Evolutionary conservation across 352 stramenopile species (phyloP), one percentile per base, ranked within the genome.

Genomic region (Halophytophthora polymorphica): DNA sequence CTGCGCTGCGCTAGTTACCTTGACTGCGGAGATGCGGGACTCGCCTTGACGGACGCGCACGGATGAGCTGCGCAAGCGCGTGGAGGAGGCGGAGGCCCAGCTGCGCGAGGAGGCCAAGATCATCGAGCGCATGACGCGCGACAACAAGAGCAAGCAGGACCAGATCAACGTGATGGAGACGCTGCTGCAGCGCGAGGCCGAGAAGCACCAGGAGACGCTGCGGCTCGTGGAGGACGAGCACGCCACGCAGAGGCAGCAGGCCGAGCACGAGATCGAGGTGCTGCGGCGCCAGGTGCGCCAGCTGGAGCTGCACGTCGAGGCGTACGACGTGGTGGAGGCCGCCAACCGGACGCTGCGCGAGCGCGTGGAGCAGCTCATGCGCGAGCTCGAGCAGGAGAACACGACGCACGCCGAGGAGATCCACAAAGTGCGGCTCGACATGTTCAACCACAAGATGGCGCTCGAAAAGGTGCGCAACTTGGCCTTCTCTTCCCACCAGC

Each of bases 371-470:
- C 63, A 68, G 21, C 60, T 90, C 22, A 81, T 86, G 71, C 61
- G 73, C 22, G 74, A 90, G 55, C 75, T 90, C 36, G 77, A 87
- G 53, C 52, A 69, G 18, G 77, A 88, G 35, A 84, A 71, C 49
- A 80, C 76, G 43, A 69, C 25, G 7, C 79, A 90, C 45, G 75
- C 73, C 7, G 72, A 90, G 18, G 74, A 90, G 59, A 86, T 90
- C 46, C 77, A 90, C 53, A 84, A 86, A 59, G 74, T 90, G 39
- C 70, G 77, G 8, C 64, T 90, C 34, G 80, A 90, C 52, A 87
- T 88, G 77, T 90, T 90, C 53, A 90, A 90, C 48, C 80, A 89
- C 70, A 90, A 89, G 48, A 89, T 90, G 77, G 77, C 77, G 31
- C 64, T 90, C 22, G 80, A 90, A 56, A 87, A 90, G 73, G 75